Percentiles rank a stretch among this genome's conserved stretches.
phyloP scores from a whole-genome alignment of 768 basidiomycete genomes.

The Suillus luteus region DNA sequence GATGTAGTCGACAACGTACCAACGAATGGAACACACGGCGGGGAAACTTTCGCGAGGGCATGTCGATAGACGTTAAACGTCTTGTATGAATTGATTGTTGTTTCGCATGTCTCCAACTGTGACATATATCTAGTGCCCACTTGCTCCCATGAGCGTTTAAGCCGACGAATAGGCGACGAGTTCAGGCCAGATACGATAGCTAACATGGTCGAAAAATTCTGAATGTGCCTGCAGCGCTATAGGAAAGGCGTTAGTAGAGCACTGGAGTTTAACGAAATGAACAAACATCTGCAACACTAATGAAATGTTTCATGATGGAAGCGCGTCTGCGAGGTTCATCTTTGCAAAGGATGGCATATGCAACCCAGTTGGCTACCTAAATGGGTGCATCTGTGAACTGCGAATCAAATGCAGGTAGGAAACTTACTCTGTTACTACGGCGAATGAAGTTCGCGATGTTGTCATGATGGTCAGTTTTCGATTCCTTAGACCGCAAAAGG shows the following conservation, averaged over 20 bases:
- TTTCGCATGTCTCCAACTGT: conserved; percentile 53
- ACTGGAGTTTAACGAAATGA: not conserved
- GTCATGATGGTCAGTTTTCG: conserved; percentile 43
- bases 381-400: conserved; percentile 3
- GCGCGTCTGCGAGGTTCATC: conserved; percentile 64
- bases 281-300: conserved; percentile 63
- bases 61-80: conserved; percentile 67
- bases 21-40: conserved; percentile 72
- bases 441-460: conserved; percentile 61
- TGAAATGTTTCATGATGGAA: conserved; percentile 64
- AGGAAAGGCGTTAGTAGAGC: conserved; percentile 11
- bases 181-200: conserved; percentile 70
- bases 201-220: conserved; percentile 71
- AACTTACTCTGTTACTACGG: conserved; percentile 53
- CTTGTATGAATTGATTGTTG: conserved; percentile 63
- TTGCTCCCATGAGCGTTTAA: conserved; percentile 67
- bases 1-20: conserved; percentile 41
- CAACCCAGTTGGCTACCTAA: conserved; percentile 65
- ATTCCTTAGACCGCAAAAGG: conserved; percentile 54
- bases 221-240: conserved; percentile 60
- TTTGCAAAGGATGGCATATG: conserved; percentile 53
- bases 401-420: not conserved
- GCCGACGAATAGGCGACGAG: conserved; percentile 61
- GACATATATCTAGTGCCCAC: conserved; percentile 51
- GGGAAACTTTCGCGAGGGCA: conserved; percentile 52